A percentile compares a stretch with the other conserved stretches of the same genome.
phyloP scores from a whole-genome alignment of 1,284 basidiomycete species.

The Polyporus tsugae region DNA sequence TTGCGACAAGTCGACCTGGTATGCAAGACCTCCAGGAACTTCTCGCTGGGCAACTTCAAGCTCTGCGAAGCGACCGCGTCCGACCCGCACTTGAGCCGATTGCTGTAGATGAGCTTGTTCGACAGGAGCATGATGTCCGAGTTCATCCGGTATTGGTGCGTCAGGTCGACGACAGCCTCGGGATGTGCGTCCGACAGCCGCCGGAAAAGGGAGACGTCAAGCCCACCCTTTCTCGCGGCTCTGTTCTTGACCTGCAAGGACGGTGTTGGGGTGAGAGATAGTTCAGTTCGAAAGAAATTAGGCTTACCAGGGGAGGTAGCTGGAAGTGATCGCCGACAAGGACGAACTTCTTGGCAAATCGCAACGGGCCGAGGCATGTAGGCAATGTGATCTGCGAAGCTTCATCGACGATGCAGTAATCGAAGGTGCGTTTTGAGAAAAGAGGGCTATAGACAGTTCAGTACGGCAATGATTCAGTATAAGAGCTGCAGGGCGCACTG shows the following conservation, averaged over 20 bases:
- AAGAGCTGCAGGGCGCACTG: conserved; percentile 66
- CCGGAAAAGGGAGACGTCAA: conserved; percentile 92
- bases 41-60: conserved; percentile 61
- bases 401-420: conserved; percentile 98
- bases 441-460: conserved; percentile 63
- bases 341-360: conserved; percentile 91
- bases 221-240: conserved; percentile 83
- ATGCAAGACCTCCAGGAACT: conserved; percentile 53
- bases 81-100: conserved; percentile 83
- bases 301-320: conserved; percentile 85
- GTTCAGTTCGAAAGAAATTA: background rate
- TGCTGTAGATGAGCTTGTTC: conserved; percentile 89
- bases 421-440: conserved; percentile 87
- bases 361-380: conserved; percentile 92
- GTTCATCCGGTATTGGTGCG: conserved; percentile 97
- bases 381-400: conserved; percentile 98
- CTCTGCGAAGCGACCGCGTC: conserved; percentile 69
- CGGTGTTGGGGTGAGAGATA: background rate
- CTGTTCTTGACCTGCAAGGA: conserved; percentile 76
- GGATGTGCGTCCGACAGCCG: conserved; percentile 89
- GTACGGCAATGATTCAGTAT: background rate
- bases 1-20: conserved; percentile 36
- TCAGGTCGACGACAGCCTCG: conserved; percentile 82
- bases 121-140: conserved; percentile 95
- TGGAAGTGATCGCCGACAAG: conserved; percentile 98